Percentiles rank a stretch among this genome's conserved stretches.
Conservation (phyloP, 2,329 filamentous ascomycete species). For the Tolypocladium album region DNA sequence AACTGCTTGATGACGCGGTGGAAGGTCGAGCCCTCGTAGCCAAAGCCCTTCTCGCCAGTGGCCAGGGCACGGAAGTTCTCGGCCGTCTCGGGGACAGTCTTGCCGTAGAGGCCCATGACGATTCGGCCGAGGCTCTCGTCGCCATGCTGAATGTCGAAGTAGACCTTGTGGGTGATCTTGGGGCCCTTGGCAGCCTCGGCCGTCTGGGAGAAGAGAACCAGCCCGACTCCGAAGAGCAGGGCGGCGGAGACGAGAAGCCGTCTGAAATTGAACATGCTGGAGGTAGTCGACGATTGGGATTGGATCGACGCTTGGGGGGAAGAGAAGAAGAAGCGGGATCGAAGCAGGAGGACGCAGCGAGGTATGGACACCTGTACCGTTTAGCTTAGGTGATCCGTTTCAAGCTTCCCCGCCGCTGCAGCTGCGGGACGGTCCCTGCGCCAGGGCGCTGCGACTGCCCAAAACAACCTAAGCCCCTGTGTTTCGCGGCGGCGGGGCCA, state of each 20-base stretch:
- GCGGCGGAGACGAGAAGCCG: conserved; percentile 60
- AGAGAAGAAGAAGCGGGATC: background rate
- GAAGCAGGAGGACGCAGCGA: background rate
- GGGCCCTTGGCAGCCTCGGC: conserved; percentile 72
- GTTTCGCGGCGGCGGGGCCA: background rate
- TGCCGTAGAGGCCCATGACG: conserved; percentile 76
- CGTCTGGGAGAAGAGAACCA: conserved; percentile 66
- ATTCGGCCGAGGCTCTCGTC: conserved; percentile 65
- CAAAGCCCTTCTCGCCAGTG: conserved; percentile 78
- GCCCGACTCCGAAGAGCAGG: conserved; percentile 63
- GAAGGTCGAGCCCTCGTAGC: conserved; percentile 73
- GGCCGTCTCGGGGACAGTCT: conserved; percentile 67
- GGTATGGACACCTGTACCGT: conserved; percentile 10
- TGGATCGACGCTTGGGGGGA: background rate
- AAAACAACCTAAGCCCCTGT: background rate
- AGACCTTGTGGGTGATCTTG: conserved; percentile 94
- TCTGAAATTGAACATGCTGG: conserved; percentile 64
- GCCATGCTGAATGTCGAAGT: conserved; percentile 73
- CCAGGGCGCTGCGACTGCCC: background rate
- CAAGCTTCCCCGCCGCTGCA: conserved; percentile 7
- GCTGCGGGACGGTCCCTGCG: background rate
- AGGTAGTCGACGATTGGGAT: conserved; percentile 9
- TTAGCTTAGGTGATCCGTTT: conserved; percentile 4
- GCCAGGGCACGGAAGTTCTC: conserved; percentile 72
- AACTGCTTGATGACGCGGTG: conserved; percentile 86